Percentiles rank a stretch among this genome's conserved stretches.
Evolutionary conservation across 1,139 yeast species (phyloP).

Genomic region (Kodamaea sp.): DNA sequence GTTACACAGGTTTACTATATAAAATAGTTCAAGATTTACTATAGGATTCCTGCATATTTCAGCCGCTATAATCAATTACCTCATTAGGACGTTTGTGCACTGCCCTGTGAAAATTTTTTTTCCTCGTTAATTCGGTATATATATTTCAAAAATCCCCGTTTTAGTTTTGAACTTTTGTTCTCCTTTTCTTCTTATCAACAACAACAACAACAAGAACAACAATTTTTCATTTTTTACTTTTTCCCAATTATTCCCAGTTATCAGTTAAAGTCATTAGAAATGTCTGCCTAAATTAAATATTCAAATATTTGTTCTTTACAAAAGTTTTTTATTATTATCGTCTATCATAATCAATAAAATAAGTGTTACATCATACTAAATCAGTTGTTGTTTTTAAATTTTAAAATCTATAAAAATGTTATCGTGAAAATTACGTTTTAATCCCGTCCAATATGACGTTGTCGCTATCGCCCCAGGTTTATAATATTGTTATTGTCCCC

Average conservation of each 20-base stretch:
- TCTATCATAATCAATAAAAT: slow-evolving; percentile 7
- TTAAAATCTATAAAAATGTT: slow-evolving; percentile 18
- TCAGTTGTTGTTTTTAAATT: slow-evolving; percentile 11
- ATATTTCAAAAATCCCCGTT: slow-evolving; percentile 9
- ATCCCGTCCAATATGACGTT: slow-evolving; percentile 34
- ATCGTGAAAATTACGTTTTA: slow-evolving; percentile 21
- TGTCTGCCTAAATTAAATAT: slow-evolving; percentile 35
- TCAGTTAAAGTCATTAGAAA: slow-evolving; percentile 16
- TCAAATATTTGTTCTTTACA: slow-evolving; percentile 6
- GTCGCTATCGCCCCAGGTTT: slow-evolving; percentile 8
- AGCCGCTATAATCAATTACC: neutral
- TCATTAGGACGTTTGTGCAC: neutral
- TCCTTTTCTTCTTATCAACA: slow-evolving; percentile 6
- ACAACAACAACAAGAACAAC: slow-evolving; percentile 6
- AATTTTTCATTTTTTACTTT: slow-evolving; percentile 6
- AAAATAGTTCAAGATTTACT: too few species aligned
- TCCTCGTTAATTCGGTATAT: slow-evolving; percentile 3
- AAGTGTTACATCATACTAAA: slow-evolving; percentile 8
- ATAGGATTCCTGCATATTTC: too few species aligned
- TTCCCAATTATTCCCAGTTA: slow-evolving; percentile 8
- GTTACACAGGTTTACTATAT: too few species aligned
- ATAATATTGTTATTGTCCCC: neutral
- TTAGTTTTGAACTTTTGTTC: slow-evolving; percentile 1
- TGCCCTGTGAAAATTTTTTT: slow-evolving; percentile 11
- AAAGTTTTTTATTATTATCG: slow-evolving; percentile 10